phyloP scores from a whole-genome alignment of 306 rosid genomes.

The Begonia fuchsioides region DNA sequence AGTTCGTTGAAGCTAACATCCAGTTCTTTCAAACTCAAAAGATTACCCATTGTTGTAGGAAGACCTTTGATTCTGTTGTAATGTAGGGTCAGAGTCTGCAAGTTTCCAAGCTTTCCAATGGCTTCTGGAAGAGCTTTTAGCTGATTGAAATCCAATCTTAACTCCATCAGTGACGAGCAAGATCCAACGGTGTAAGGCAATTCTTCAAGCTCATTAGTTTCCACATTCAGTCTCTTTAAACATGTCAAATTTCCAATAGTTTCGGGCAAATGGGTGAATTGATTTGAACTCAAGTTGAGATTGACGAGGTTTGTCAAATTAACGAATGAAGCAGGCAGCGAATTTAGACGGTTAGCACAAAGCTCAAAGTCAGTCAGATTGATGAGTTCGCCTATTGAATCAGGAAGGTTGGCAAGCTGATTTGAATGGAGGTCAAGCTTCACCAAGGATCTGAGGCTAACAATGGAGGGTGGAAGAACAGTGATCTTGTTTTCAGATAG shows the following conservation, averaged over 20 bases:
- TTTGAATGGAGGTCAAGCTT: constrained; percentile 80
- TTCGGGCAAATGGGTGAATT: constrained; percentile 49
- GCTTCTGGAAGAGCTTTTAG: constrained; percentile 84
- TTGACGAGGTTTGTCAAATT: constrained; percentile 47
- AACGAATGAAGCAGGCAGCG: constrained; percentile 59
- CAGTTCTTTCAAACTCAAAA: constrained; percentile 58
- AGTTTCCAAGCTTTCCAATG: constrained; percentile 58
- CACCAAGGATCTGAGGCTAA: constrained; percentile 48
- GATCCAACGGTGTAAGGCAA: constrained; percentile 71
- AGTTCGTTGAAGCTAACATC: constrained; percentile 87
- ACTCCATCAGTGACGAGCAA: constrained; percentile 41
- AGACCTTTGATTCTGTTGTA: constrained; percentile 61
- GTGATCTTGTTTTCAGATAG: constrained; percentile 70
- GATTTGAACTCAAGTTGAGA: constrained; percentile 71
- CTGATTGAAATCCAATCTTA: constrained; percentile 64
- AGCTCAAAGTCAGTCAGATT: constrained; percentile 66
- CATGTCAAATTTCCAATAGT: constrained; percentile 41
- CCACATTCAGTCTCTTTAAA: constrained; percentile 47
- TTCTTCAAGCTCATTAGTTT: constrained; percentile 68
- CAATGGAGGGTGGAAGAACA: constrained; percentile 72
- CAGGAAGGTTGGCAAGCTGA: constrained; percentile 78
- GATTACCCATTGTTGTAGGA: constrained; percentile 61
- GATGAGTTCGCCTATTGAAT: constrained; percentile 59
- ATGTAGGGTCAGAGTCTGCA: constrained; percentile 63
- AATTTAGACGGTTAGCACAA: constrained; percentile 53